A percentile compares a stretch with the other conserved stretches of the same genome.
Evolutionary conservation across 2,329 filamentous ascomycete species (phyloP).

Genomic region (Rasamsonia emersonii): DNA sequence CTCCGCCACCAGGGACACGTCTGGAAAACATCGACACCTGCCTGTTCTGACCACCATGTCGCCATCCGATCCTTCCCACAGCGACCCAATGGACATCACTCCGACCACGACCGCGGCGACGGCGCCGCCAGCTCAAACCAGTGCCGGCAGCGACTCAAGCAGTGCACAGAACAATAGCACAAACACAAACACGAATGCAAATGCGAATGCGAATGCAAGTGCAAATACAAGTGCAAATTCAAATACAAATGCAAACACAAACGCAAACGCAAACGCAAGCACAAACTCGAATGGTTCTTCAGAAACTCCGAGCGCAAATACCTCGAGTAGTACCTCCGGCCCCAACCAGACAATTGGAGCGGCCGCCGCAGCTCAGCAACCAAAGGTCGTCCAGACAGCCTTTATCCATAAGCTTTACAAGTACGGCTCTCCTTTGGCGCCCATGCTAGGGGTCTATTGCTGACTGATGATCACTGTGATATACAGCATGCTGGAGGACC

Average conservation of each 20-base stretch:
- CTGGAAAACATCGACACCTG: slow-evolving; percentile 42
- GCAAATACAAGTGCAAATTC: too few species aligned
- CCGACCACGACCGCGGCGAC: slow-evolving; percentile 39
- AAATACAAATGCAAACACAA: too few species aligned
- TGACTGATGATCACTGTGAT: slow-evolving; percentile 4
- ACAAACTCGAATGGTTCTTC: slow-evolving; percentile 28
- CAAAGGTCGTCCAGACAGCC: slow-evolving; percentile 95
- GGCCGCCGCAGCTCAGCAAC: slow-evolving; percentile 63
- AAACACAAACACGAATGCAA: too few species aligned
- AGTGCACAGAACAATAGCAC: slow-evolving; percentile 24
- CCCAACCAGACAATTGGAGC: slow-evolving; percentile 31
- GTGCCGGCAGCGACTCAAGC: slow-evolving; percentile 40
- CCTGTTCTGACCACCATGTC: slow-evolving; percentile 42
- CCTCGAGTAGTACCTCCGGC: slow-evolving; percentile 12
- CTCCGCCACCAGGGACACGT: slow-evolving; percentile 30
- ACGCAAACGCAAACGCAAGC: slow-evolving; percentile 1
- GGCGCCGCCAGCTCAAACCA: slow-evolving; percentile 41
- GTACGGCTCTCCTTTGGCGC: slow-evolving; percentile 45
- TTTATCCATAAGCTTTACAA: slow-evolving; percentile 99
- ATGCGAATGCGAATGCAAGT: not conserved
- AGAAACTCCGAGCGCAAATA: slow-evolving; percentile 18
- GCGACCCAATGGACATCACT: slow-evolving; percentile 49
- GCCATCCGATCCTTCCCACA: slow-evolving; percentile 35
- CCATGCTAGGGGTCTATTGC: slow-evolving; percentile 1
- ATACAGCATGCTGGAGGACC: slow-evolving; percentile 88